Evolutionary conservation across 208 protist species (phyloP).

Genomic region (Herpetomonas muscarum): DNA sequence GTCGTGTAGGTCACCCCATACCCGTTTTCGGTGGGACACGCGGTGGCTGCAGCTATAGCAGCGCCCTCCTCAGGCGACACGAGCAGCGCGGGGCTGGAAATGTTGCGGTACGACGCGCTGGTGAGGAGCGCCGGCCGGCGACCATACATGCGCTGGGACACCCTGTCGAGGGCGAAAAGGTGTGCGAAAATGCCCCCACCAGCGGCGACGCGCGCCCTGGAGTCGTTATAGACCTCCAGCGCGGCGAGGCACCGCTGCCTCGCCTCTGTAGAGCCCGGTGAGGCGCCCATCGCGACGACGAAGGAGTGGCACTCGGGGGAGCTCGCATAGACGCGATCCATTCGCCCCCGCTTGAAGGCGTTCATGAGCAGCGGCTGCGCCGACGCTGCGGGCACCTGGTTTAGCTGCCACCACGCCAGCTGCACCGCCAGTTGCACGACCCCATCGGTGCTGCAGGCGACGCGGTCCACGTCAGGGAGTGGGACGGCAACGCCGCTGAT

Average conservation of each 20-base stretch:
- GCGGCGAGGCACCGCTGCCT: slow-evolving; percentile 9
- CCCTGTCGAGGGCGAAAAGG: slow-evolving; percentile 47
- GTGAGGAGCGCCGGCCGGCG: slow-evolving; percentile 35
- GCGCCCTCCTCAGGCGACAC: slow-evolving; percentile 28
- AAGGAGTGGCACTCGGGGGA: slow-evolving; percentile 53
- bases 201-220: slow-evolving; percentile 17
- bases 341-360: slow-evolving; percentile 67
- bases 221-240: not conserved
- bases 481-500: slow-evolving; percentile 17
- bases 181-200: slow-evolving; percentile 57
- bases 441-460: slow-evolving; percentile 24
- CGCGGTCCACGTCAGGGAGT: too few species aligned
- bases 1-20: slow-evolving; percentile 42
- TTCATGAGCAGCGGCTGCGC: slow-evolving; percentile 50
- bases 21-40: slow-evolving; percentile 33
- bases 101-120: slow-evolving; percentile 24
- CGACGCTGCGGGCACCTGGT: slow-evolving; percentile 49
- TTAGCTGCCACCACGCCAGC: slow-evolving; percentile 75
- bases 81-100: slow-evolving; percentile 30
- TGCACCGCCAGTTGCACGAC: slow-evolving; percentile 64
- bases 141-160: slow-evolving; percentile 31
- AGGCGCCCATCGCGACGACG: slow-evolving; percentile 31
- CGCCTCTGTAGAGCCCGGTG: not conserved
- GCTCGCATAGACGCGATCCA: slow-evolving; percentile 41
- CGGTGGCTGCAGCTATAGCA: slow-evolving; percentile 25